Evolutionary conservation across 202 grass and related monocot species (phyloP), one percentile per base, ranked within the genome.

Genomic region (Eragrostis tef): DNA sequence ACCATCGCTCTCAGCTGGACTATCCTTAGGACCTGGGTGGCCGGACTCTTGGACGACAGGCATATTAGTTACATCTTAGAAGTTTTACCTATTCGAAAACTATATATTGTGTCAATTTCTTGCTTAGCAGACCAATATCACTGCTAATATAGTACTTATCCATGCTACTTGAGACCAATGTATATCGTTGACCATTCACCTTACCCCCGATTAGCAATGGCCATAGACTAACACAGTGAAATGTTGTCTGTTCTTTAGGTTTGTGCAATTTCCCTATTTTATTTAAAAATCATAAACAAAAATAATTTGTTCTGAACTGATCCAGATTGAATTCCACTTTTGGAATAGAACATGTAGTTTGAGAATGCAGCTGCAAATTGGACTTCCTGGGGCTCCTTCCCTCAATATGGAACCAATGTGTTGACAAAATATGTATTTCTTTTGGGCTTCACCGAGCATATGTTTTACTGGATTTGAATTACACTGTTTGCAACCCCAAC

Each of bases 1-100:
- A 63, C 27, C 36, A 46, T 73, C 16, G 46, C 12, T 64, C 67
- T 79, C 74, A 79, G 71, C 46, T 85, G 45, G 21, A 24, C 58
- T 83, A 47, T 39, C 59, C 45, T 29, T 42, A 74, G 44, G n/a
- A 76, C 34, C 31, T 11, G 12, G 54, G 29, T 19, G 25, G 2
- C 24, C 48, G 15, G 24, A 45, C 27, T 53, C 74, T 61, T 79
- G 31, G 78, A 80, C 70, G 66, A 36, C 76, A 70, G 26, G 13
- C 29, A 57, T 42, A 83, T 20, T 25, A 67, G 44, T 60, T 83
- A 31, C 3, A 21, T 74, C 14, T 73, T 73, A 60, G 36, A 70
- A 51, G 29, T 24, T 49, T 45, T 48, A 52, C 34, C 11, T 53
- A 43, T 68, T 84, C 29, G 27, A 79, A 79, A 62, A 79, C 7